These are phyloP conservation scores for Diaporthe amygdali DNA, from an alignment of 2,329 filamentous ascomycete genomes.

Conservation along the genomic window DNA sequence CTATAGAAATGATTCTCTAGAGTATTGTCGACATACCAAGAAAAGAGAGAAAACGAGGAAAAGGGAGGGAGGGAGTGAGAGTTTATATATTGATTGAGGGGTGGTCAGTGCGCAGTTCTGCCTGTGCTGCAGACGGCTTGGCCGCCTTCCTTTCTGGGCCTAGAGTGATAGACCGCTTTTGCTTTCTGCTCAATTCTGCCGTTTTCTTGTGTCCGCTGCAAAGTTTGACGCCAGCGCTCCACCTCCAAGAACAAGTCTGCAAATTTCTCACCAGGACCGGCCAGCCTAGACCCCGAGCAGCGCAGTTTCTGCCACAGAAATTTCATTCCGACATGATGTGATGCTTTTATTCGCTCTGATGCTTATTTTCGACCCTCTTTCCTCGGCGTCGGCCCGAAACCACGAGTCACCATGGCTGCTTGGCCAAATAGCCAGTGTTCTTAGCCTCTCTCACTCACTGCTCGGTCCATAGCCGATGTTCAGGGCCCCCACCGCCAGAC, in stretches of 20 bases:
- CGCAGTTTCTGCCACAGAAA: not conserved
- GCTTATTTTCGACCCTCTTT: not conserved
- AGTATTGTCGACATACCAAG: slow-evolving; percentile 69
- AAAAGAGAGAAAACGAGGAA: slow-evolving; percentile 49
- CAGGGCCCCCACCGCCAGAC: not conserved
- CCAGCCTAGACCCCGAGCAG: not conserved
- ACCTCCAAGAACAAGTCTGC: not conserved
- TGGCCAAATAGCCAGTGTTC: not conserved
- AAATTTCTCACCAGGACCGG: not conserved
- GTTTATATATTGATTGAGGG: slow-evolving; percentile 45
- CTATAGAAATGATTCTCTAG: slow-evolving; percentile 98
- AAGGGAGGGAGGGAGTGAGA: slow-evolving; percentile 34
- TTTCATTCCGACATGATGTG: not conserved
- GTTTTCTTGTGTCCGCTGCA: not conserved
- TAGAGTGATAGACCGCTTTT: not conserved
- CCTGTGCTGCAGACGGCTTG: not conserved
- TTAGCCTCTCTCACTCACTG: not conserved
- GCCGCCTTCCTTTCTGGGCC: not conserved
- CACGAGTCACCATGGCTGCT: not conserved
- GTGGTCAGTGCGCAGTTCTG: not conserved
- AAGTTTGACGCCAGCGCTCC: not conserved
- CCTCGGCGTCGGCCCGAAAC: not conserved
- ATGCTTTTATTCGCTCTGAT: not conserved
- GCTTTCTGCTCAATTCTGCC: not conserved
- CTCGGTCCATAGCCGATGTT: not conserved